These are phyloP conservation scores for Penicillium olsonii DNA, from an alignment of 2,329 filamentous ascomycete genomes.

Conservation along the genomic window DNA sequence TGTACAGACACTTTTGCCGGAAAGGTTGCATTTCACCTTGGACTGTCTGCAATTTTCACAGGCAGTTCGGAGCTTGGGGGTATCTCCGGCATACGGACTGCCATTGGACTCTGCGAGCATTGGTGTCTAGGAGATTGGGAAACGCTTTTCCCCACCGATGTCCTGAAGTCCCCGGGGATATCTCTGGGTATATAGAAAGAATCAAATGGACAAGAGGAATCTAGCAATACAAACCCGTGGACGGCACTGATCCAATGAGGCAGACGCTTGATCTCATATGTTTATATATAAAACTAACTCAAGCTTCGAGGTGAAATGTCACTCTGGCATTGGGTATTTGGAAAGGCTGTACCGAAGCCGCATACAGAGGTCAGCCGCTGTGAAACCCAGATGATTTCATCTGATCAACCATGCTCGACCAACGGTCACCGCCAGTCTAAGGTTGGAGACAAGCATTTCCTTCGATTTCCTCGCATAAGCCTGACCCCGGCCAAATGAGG, in stretches of 20 bases:
- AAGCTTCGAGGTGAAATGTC: conserved; percentile 22
- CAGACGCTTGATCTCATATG: conserved; percentile 1
- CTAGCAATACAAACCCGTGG: conserved; percentile 6
- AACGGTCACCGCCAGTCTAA: conserved; percentile 10
- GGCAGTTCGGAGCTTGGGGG: conserved; percentile 40
- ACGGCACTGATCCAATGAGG: conserved; percentile 13
- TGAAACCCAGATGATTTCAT: conserved; percentile 37
- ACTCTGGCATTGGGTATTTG: conserved; percentile 27
- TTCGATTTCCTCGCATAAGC: not conserved
- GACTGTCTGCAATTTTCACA: conserved; percentile 44
- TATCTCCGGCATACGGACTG: conserved; percentile 26
- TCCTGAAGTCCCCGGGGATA: not conserved
- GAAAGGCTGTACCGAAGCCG: conserved; percentile 33
- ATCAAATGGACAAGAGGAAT: conserved; percentile 2
- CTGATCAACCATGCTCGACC: conserved; percentile 38
- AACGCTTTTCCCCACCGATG: conserved; percentile 1
- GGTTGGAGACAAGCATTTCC: conserved; percentile 14
- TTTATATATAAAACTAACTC: conserved; percentile 23
- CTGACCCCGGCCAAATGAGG: not conserved
- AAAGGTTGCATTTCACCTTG: conserved; percentile 43
- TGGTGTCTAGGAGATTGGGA: not conserved
- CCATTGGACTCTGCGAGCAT: conserved; percentile 33
- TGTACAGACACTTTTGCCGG: conserved; percentile 38
- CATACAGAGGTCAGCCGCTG: conserved; percentile 41
- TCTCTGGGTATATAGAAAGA: conserved; percentile 1